phyloP scores from a whole-genome alignment of 441 rosid species.

The Gossypium aridum region DNA sequence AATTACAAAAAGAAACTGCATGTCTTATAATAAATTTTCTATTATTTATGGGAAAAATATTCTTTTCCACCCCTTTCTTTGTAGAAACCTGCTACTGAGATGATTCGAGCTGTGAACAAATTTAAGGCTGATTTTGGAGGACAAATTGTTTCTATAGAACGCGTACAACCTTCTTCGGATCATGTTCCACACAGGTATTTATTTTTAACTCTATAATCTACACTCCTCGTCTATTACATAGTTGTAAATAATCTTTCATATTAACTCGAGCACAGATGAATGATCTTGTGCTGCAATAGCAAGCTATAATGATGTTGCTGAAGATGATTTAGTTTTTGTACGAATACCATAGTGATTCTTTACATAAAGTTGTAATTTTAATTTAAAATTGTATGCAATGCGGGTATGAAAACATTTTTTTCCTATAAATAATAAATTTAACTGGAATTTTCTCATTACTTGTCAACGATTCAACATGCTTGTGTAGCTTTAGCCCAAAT shows the following conservation, averaged over 20 bases:
- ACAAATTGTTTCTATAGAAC: conserved; percentile 73
- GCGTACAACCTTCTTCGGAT: conserved; percentile 93
- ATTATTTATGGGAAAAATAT: not conserved
- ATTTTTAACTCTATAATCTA: not conserved
- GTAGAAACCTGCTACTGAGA: conserved; percentile 81
- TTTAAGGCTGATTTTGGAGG: conserved; percentile 96
- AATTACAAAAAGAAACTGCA: not conserved
- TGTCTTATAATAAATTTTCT: not conserved
- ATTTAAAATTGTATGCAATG: not conserved
- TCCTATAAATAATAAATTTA: not conserved
- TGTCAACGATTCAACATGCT: not conserved
- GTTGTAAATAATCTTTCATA: not conserved
- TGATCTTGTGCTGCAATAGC: not conserved
- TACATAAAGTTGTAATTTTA: not conserved
- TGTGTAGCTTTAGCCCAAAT: not conserved
- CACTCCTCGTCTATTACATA: not conserved
- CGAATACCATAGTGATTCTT: not conserved
- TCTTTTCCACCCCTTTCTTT: not conserved
- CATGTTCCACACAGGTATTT: conserved; percentile 87
- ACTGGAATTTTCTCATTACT: not conserved
- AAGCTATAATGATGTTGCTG: not conserved
- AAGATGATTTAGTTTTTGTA: not conserved
- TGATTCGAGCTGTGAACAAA: conserved; percentile 88
- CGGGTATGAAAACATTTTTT: not conserved
- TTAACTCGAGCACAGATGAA: not conserved